Evolutionary conservation across 2,329 filamentous ascomycete genomes (phyloP).

Genomic region (Ciborinia camelliae): DNA sequence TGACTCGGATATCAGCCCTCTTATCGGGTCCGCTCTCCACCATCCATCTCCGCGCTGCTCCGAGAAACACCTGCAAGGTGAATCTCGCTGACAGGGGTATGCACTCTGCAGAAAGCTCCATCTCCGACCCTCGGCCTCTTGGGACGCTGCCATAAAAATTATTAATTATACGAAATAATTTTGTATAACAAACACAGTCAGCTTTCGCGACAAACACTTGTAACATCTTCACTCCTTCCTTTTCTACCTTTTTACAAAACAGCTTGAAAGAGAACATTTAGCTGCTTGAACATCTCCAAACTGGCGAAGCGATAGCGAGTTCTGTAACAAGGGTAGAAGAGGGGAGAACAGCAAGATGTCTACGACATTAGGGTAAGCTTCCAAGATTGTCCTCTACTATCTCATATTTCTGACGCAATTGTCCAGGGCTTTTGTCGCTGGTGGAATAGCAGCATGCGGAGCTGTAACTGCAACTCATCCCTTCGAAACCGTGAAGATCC

Average conservation of each 20-base stretch:
- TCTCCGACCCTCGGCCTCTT: slow-evolving; percentile 12
- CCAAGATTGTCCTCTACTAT: not conserved
- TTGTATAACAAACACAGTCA: slow-evolving; percentile 12
- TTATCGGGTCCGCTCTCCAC: slow-evolving; percentile 17
- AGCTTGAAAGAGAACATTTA: not conserved
- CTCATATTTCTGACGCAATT: not conserved
- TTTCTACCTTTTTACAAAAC: not conserved
- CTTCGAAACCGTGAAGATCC: slow-evolving; percentile 98
- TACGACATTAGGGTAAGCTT: slow-evolving; percentile 49
- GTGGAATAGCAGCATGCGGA: slow-evolving; percentile 93
- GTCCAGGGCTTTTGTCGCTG: slow-evolving; percentile 79
- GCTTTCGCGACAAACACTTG: not conserved
- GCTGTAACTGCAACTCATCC: slow-evolving; percentile 97
- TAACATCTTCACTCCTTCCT: not conserved
- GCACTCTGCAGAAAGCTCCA: slow-evolving; percentile 8
- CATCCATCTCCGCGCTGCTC: slow-evolving; percentile 7
- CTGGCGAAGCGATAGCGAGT: slow-evolving; percentile 23
- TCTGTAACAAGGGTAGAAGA: slow-evolving; percentile 25
- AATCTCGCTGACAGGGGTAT: not conserved
- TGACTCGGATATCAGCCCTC: not conserved
- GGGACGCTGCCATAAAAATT: slow-evolving; percentile 12
- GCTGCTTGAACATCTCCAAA: slow-evolving; percentile 13
- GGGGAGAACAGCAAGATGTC: slow-evolving; percentile 43
- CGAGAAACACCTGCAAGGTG: not conserved
- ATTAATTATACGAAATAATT: not conserved